A percentile compares a stretch with the other conserved stretches of the same genome.
phyloP scores from a whole-genome alignment of 306 rosid genomes.

The Hylodesmum podocarpum region DNA sequence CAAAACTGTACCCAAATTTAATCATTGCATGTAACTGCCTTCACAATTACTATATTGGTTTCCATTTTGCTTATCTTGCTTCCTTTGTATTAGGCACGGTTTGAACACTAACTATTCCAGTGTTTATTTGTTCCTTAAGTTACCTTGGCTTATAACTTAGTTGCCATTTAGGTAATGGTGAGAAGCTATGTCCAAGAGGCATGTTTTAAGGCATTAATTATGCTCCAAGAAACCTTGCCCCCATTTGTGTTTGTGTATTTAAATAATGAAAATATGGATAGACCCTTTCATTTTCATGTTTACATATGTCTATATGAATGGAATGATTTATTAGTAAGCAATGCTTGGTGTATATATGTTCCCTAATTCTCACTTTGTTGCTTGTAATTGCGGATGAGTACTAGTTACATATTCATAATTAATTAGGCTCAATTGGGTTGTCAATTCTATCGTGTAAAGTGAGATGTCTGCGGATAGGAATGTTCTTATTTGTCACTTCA shows the following conservation, averaged over 20 bases:
- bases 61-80: neutral
- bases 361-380: neutral
- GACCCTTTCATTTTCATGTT: neutral
- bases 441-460: conserved; percentile 5
- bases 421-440: neutral
- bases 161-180: neutral
- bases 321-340: conserved; percentile 3
- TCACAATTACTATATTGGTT: neutral
- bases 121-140: conserved; percentile 20
- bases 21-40: conserved; percentile 46
- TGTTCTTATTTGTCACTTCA: neutral
- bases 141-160: neutral
- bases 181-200: neutral
- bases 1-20: conserved; percentile 1
- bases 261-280: neutral
- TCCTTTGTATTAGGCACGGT: conserved; percentile 16
- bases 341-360: neutral
- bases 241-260: neutral
- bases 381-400: conserved; percentile 27
- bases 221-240: neutral
- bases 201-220: conserved; percentile 4
- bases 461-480: neutral
- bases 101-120: neutral
- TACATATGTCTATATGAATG: neutral
- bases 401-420: neutral